Evolutionary conservation across 768 basidiomycete genomes (phyloP).

Genomic region (Tulasnella sp.): DNA sequence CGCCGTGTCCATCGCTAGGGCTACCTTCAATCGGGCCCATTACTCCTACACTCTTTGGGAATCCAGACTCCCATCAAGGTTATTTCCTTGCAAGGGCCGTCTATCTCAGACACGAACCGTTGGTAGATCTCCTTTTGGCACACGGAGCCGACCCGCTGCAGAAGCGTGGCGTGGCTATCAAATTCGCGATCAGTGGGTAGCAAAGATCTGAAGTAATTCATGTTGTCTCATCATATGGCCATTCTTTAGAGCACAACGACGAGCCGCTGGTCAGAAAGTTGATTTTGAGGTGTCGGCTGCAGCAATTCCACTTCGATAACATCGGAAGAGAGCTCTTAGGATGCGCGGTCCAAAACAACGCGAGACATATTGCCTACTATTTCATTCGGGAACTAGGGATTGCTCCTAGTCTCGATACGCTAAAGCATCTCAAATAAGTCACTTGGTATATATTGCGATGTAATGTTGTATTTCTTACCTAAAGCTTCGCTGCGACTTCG

Average conservation of each 20-base stretch:
- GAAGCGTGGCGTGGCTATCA: conserved; percentile 54
- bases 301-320: background rate
- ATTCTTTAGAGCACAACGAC: background rate
- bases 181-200: conserved; percentile 60
- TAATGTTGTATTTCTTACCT: background rate
- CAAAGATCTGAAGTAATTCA: background rate
- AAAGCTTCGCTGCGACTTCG: background rate
- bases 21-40: too few species aligned
- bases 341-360: conserved; percentile 50
- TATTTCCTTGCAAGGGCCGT: conserved; percentile 78
- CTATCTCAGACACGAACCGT: conserved; percentile 45
- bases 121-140: conserved; percentile 59
- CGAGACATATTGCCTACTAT: conserved; percentile 61
- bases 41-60: background rate
- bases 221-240: background rate
- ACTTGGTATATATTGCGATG: background rate
- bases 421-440: background rate
- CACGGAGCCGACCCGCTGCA: conserved; percentile 57
- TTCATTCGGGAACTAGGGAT: conserved; percentile 55
- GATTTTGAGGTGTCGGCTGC: background rate
- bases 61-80: conserved; percentile 53
- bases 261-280: background rate
- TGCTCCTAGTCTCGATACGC: conserved; percentile 2
- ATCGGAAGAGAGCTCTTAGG: conserved; percentile 50
- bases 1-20: background rate